A percentile compares a stretch with the other conserved stretches of the same genome.
These are phyloP conservation scores for Pittosporum tobira DNA, from an alignment of 129 eudicot genomes.

Conservation along the genomic window DNA sequence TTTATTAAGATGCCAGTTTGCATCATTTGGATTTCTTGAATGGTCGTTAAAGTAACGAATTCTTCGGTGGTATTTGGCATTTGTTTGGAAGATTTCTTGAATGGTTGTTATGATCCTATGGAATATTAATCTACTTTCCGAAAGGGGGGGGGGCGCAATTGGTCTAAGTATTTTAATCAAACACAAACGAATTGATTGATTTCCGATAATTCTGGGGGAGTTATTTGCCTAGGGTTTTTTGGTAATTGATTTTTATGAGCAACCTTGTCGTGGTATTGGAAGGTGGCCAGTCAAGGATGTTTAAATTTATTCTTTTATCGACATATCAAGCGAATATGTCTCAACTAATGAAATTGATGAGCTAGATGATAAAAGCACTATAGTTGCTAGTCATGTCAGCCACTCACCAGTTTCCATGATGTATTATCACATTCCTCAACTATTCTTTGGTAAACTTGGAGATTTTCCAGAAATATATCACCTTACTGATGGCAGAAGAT, in stretches of 20 bases:
- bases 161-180: background rate
- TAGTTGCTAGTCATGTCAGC: background rate
- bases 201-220: background rate
- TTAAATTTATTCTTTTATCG: background rate
- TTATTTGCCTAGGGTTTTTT: background rate
- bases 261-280: background rate
- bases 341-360: background rate
- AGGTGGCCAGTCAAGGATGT: conserved; percentile 1
- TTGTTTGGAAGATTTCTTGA: conserved; percentile 2
- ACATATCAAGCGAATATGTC: background rate
- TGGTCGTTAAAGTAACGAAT: too few relatives aligned
- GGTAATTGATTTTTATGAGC: background rate
- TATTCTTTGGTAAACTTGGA: background rate
- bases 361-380: background rate
- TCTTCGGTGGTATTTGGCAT: background rate
- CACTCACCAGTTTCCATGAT: background rate
- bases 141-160: background rate
- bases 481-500: background rate
- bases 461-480: background rate
- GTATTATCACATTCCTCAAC: background rate
- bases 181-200: background rate
- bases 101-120: background rate
- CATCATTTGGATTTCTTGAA: too few relatives aligned
- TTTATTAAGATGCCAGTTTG: too few relatives aligned
- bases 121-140: background rate